Conservation (phyloP, 495 filamentous ascomycete genomes). For the Hapsidospora chrysogenum region DNA sequence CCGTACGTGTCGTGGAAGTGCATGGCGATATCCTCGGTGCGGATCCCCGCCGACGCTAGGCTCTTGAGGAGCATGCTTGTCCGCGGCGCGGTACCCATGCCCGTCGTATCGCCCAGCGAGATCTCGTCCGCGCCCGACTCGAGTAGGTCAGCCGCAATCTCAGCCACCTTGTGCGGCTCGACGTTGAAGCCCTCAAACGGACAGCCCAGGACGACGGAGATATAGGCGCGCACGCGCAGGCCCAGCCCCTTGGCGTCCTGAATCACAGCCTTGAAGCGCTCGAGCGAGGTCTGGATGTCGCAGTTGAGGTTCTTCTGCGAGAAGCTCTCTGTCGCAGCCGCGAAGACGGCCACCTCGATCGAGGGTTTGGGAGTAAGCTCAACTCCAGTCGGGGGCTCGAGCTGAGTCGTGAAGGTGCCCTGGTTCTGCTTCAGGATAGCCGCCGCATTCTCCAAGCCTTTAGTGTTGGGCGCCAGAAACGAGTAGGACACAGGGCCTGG, state of each 20-base stretch:
- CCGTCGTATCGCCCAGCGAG: slow-evolving; percentile 85
- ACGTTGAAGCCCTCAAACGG: slow-evolving; percentile 86
- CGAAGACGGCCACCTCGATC: slow-evolving; percentile 79
- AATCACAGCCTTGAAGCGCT: slow-evolving; percentile 61
- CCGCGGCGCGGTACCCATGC: slow-evolving; percentile 82
- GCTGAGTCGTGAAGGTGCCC: slow-evolving; percentile 17
- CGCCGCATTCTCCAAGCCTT: slow-evolving; percentile 47
- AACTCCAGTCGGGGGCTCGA: slow-evolving; percentile 10
- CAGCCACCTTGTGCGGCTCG: slow-evolving; percentile 59
- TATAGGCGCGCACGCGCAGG: slow-evolving; percentile 77
- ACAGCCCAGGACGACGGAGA: slow-evolving; percentile 86
- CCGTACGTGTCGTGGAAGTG: slow-evolving; percentile 98
- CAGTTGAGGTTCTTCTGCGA: slow-evolving; percentile 87
- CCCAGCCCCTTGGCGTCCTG: slow-evolving; percentile 48
- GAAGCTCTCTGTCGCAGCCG: slow-evolving; percentile 83
- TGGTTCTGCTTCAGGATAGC: slow-evolving; percentile 22
- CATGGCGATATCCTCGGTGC: slow-evolving; percentile 66
- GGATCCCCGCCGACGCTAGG: slow-evolving; percentile 58
- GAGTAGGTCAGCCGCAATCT: slow-evolving; percentile 64
- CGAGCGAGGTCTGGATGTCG: slow-evolving; percentile 62
- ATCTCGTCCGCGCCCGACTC: slow-evolving; percentile 97
- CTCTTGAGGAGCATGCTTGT: slow-evolving; percentile 55
- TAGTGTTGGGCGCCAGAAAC: slow-evolving; percentile 81
- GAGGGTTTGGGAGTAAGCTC: slow-evolving; percentile 18
- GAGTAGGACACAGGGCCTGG: slow-evolving; percentile 64